phyloP scores from a whole-genome alignment of 805 yeast species.

The Saccharomyces jurei region DNA sequence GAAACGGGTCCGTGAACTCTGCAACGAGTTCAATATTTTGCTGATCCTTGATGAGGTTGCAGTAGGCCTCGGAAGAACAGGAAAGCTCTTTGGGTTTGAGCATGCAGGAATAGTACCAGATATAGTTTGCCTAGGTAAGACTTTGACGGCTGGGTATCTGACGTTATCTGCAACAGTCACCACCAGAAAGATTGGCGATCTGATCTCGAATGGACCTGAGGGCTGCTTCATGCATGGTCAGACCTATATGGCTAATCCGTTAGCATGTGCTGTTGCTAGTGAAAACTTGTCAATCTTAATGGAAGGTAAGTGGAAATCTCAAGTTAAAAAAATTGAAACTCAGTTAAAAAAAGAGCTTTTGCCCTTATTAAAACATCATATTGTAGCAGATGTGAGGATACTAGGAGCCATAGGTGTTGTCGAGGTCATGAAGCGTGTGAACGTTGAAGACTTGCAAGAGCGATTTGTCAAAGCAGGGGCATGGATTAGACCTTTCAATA shows the following conservation, averaged over 20 bases:
- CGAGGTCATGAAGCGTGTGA: slow-evolving; percentile 12
- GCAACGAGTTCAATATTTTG: slow-evolving; percentile 18
- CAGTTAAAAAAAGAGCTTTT: slow-evolving; percentile 13
- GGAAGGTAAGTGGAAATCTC: slow-evolving; percentile 18
- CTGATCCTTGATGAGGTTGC: slow-evolving; percentile 34
- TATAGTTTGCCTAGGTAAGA: slow-evolving; percentile 22
- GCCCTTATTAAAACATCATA: not conserved
- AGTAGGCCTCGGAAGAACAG: slow-evolving; percentile 32
- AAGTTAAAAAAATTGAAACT: slow-evolving; percentile 13
- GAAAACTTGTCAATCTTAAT: slow-evolving; percentile 16
- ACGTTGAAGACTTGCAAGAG: slow-evolving; percentile 18
- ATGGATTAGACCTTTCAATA: slow-evolving; percentile 21
- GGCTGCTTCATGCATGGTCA: slow-evolving; percentile 27
- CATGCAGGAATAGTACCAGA: slow-evolving; percentile 26
- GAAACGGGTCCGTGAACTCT: slow-evolving; percentile 28
- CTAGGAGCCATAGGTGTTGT: slow-evolving; percentile 22
- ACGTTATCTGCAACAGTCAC: slow-evolving; percentile 20
- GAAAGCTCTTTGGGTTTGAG: slow-evolving; percentile 31
- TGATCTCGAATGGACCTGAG: slow-evolving; percentile 14
- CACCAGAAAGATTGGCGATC: slow-evolving; percentile 11
- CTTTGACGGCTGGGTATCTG: slow-evolving; percentile 23
- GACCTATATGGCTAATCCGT: slow-evolving; percentile 26
- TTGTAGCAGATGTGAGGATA: slow-evolving; percentile 14
- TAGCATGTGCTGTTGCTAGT: slow-evolving; percentile 22
- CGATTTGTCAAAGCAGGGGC: slow-evolving; percentile 12